Base-by-base conservation (phyloP, 1,139 yeast genomes). In the Sugiyamaella neomexicana region DNA sequence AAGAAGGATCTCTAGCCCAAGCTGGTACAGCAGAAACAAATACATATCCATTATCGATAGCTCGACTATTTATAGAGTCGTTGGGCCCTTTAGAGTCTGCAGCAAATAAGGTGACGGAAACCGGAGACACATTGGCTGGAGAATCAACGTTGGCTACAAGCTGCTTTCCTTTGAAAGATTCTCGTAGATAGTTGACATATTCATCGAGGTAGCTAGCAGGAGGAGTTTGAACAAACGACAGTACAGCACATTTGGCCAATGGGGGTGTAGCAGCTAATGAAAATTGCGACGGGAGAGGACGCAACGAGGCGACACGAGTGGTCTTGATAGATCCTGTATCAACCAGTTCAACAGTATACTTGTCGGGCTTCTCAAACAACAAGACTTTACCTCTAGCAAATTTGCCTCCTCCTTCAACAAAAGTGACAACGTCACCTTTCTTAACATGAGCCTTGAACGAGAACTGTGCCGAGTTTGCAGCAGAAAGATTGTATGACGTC, bases 21-120 rank as follows among this genome's bases (percentile, higher is more conserved):
- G 72, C 68, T 1, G 64, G 60, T 31, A 74, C 65, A 57, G 74
- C 71, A 55, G 80, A 80, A 42, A 86, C 85, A 54, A 84, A 75
- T 2, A 82, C 93, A 75, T 79, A 81, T 20, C 95, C 95, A 52
- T 80, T 80, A 58, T 75, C 71, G 29, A 86, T 82, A 62, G 87
- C 70, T 54, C 81, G 80, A 60, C 77, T 77, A 71, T 86, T 87
- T 61, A 87, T 76, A 40, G 89, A 80, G 68, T 82, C 85, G 13
- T 75, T 70, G 5, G 85, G 75, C 55, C 85, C 84, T 56, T 72
- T 73, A 27, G 87, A 81, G 59, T 79, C 75, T 47, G 81, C 82
- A 0, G 90, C 79, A 63, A 82, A 86, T 50, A 87, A 70, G 4
- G 85, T 75, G 41, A 80, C 80, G 43, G 76, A 79, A 64, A 71